Base-by-base conservation (phyloP, 805 yeast species). In the Metschnikowia bowlesiae region DNA sequence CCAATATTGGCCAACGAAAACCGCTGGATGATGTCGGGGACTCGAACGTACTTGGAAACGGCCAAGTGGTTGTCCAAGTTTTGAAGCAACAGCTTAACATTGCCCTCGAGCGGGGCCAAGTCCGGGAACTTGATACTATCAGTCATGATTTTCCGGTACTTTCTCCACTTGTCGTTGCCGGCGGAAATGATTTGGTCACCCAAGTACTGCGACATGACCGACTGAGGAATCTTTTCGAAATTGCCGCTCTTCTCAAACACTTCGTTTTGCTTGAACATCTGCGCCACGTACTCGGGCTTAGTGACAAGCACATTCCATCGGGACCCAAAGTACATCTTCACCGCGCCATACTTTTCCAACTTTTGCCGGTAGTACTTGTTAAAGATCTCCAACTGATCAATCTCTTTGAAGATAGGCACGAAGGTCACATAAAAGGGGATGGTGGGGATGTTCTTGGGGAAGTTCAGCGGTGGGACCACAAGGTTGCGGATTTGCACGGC, bases 181-280 rank as follows among this genome's bases (percentile, higher is more conserved):
- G 85, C 78, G 54, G 84, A 80, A 18, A 82, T 81, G 3, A 82
- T 71, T 55, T 82, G 81, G 48, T 81, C 84, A 0, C 86, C 86
- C 1, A 84, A 78, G 53, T 81, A 82, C 3, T 71, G 67, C 1
- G 84, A 74, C 30, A 81, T 57, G 7, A 80, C 79, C 6, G 84
- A 72, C 50, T 77, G 68, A 0, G 85, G 84, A 16, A 80, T 79
- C 58, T 82, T 82, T 50, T 73, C 70, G 18, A 80, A 83, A 50
- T 82, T 82, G 0, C 86, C 86, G 58, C 84, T 79, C 53, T 82
- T 82, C 4, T 79, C 81, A 63, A 72, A 82, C 1, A 71, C 62
- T 16, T 73, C 67, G 50, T 81, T 83, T 47, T 79, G 70, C 55
- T 70, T 75, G 52, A 81, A 71, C 7, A 81, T 60, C 47, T 76